These are phyloP conservation scores for Ceratobasidium sp. DNA, from an alignment of 1,284 basidiomycete genomes.

Conservation along the genomic window DNA sequence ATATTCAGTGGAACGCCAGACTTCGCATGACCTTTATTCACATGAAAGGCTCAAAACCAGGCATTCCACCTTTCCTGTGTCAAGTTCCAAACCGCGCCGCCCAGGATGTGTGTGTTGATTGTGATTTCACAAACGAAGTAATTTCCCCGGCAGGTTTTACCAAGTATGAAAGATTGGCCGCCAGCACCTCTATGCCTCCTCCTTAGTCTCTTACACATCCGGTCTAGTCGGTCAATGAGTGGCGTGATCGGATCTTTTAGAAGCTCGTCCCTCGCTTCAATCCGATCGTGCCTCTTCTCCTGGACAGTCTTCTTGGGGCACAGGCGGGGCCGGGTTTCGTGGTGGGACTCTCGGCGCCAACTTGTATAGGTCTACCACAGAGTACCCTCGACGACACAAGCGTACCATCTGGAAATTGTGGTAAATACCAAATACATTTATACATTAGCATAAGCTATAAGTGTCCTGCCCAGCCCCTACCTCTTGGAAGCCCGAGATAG, in stretches of 20 bases:
- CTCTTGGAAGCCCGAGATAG: background rate
- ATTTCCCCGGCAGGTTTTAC: too few species aligned
- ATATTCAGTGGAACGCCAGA: too few species aligned
- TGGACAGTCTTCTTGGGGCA: conserved; percentile 8
- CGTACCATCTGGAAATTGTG: background rate
- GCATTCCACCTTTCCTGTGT: too few species aligned
- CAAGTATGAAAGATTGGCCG: too few species aligned
- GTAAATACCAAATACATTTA: background rate
- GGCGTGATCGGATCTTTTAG: conserved; percentile 22
- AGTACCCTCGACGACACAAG: background rate
- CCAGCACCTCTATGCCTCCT: too few species aligned
- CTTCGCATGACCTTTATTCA: too few species aligned
- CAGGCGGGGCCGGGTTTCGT: background rate
- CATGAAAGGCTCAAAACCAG: too few species aligned
- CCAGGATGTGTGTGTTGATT: too few species aligned
- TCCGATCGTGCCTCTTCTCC: conserved; percentile 20
- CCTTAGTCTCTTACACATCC: conserved; percentile 25
- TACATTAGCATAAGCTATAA: background rate
- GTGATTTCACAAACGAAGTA: too few species aligned
- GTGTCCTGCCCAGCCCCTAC: background rate
- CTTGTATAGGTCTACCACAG: too few species aligned
- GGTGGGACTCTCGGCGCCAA: too few species aligned
- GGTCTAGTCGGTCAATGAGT: background rate
- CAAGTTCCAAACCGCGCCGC: too few species aligned
- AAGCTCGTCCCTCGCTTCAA: conserved; percentile 26